A percentile compares a stretch with the other conserved stretches of the same genome.
Conservation (phyloP, 2,329 filamentous ascomycete species). For the Colletotrichum echinochloae region DNA sequence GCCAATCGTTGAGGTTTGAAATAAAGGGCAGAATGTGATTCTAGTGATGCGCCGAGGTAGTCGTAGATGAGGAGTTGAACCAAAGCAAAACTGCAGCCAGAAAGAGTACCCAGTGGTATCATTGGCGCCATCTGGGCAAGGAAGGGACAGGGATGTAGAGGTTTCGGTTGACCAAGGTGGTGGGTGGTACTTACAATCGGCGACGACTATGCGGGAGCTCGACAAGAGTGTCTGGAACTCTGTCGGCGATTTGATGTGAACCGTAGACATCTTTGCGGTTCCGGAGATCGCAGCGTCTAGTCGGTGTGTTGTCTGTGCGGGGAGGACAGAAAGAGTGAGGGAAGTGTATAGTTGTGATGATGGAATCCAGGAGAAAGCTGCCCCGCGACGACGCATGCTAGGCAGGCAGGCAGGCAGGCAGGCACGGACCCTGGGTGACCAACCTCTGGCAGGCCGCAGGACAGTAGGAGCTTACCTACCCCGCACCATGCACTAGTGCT, state of each 20-base stretch:
- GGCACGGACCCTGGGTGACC: not conserved
- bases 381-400: constrained; percentile 23
- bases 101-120: not conserved
- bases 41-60: no score
- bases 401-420: constrained; percentile 11
- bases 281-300: constrained; percentile 22
- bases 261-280: constrained; percentile 46
- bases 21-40: not conserved
- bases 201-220: constrained; percentile 82
- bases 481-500: constrained; percentile 39
- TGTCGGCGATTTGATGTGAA: constrained; percentile 58
- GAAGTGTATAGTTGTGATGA: constrained; percentile 26
- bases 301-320: constrained; percentile 2
- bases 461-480: constrained; percentile 31
- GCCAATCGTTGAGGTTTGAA: not conserved
- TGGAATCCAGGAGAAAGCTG: constrained; percentile 35
- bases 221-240: constrained; percentile 78
- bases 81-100: not conserved
- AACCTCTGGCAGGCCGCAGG: constrained; percentile 22
- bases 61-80: not conserved
- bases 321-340: not conserved
- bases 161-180: constrained; percentile 15
- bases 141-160: constrained; percentile 46
- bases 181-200: constrained; percentile 78
- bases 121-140: constrained; percentile 30